phyloP scores from a whole-genome alignment of 306 rosid genomes.

The Glycyrrhiza uralensis region DNA sequence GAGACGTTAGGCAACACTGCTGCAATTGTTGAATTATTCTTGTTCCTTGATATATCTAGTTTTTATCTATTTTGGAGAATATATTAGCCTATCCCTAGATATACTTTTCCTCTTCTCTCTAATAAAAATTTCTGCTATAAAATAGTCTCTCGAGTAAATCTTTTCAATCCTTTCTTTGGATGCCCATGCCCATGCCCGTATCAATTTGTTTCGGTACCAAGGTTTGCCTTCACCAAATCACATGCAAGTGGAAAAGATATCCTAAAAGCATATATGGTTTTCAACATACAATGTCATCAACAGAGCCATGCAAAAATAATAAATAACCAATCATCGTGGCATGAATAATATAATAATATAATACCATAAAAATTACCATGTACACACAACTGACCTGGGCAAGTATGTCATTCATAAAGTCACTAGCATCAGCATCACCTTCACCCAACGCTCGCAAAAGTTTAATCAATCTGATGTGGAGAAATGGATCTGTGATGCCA shows the following conservation, averaged over 20 bases:
- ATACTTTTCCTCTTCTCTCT: not conserved
- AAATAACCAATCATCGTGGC: slow-evolving; percentile 1
- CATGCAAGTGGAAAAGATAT: slow-evolving; percentile 18
- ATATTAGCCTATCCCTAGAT: not conserved
- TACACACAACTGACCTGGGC: slow-evolving; percentile 72
- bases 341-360: slow-evolving; percentile 1
- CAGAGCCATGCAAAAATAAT: slow-evolving; percentile 9
- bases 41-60: not conserved
- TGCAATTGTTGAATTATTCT: not conserved
- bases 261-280: slow-evolving; percentile 1
- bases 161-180: not conserved
- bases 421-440: slow-evolving; percentile 91
- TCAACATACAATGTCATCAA: slow-evolving; percentile 1
- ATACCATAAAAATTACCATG: not conserved
- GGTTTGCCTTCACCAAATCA: not conserved
- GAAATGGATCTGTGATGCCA: slow-evolving; percentile 97
- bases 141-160: not conserved
- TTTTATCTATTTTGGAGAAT: not conserved
- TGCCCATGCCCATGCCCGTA: not conserved
- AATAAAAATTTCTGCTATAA: not conserved
- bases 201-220: not conserved
- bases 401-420: slow-evolving; percentile 95
- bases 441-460: slow-evolving; percentile 90
- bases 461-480: slow-evolving; percentile 86
- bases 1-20: not conserved